phyloP scores from a whole-genome alignment of 1,284 basidiomycete genomes.

The Moesziomyces parantarcticus region DNA sequence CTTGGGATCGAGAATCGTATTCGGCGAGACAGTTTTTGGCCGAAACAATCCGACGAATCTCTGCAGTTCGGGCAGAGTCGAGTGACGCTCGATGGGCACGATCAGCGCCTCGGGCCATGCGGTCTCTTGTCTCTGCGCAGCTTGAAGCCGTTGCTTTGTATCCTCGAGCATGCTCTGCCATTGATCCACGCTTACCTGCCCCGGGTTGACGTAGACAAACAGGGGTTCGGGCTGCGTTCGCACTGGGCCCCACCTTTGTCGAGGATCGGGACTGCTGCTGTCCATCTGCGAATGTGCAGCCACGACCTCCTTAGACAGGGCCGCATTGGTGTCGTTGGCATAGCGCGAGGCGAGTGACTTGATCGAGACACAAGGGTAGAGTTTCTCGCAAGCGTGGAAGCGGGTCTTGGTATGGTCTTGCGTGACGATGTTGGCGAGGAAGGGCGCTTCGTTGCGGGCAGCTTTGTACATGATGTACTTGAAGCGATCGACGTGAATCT shows the following conservation, averaged over 20 bases:
- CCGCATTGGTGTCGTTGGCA: neutral
- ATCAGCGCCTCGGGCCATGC: constrained; percentile 41
- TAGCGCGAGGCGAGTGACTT: constrained; percentile 25
- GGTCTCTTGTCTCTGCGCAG: constrained; percentile 26
- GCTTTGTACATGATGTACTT: constrained; percentile 77
- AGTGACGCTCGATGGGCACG: constrained; percentile 81
- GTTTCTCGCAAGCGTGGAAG: constrained; percentile 91
- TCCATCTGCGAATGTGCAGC: constrained; percentile 27
- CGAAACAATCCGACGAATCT: constrained; percentile 80
- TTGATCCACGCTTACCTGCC: constrained; percentile 67
- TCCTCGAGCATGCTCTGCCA: constrained; percentile 76
- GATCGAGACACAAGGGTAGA: constrained; percentile 74
- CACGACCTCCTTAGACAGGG: constrained; percentile 21
- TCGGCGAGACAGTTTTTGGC: constrained; percentile 43
- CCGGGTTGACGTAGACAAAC: constrained; percentile 50
- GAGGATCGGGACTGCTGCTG: constrained; percentile 20
- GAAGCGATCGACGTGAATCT: constrained; percentile 91
- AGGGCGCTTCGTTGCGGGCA: constrained; percentile 73
- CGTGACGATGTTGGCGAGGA: constrained; percentile 76
- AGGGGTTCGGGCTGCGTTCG: constrained; percentile 28
- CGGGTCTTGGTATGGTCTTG: constrained; percentile 74
- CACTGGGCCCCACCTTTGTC: constrained; percentile 24
- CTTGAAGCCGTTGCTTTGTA: constrained; percentile 70
- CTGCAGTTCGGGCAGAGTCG: constrained; percentile 83
- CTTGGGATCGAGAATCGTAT: constrained; percentile 41